These are phyloP conservation scores for Fusarium sp. DNA, from an alignment of 2,329 filamentous ascomycete species.

Conservation along the genomic window DNA sequence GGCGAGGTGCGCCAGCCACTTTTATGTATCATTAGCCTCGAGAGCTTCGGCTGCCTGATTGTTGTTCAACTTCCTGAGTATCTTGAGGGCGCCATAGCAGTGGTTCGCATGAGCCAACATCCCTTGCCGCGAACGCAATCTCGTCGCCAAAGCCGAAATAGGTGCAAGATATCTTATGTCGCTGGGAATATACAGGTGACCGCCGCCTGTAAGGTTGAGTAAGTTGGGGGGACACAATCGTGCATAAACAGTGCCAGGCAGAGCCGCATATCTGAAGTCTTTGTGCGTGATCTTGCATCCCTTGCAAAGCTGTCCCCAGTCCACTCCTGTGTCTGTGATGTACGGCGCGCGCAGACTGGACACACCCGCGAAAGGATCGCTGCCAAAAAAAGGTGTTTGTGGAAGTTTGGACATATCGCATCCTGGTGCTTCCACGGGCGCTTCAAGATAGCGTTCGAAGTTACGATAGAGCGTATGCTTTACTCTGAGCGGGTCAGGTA, in stretches of 20 bases:
- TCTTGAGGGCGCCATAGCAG: background rate
- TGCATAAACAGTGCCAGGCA: background rate
- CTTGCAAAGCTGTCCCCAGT: background rate
- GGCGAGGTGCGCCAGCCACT: background rate
- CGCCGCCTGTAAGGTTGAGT: too few relatives aligned
- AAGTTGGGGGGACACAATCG: background rate
- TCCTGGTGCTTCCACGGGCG: background rate
- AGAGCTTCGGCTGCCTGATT: fast-evolving
- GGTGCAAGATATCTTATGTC: fast-evolving
- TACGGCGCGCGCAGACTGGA: background rate
- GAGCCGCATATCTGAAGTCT: background rate
- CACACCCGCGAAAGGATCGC: background rate
- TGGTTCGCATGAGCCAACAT: fast-evolving
- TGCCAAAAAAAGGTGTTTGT: fast-evolving
- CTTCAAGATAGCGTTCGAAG: background rate
- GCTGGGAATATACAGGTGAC: fast-evolving
- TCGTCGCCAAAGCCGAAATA: background rate
- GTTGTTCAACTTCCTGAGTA: background rate
- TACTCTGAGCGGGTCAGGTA: fast-evolving
- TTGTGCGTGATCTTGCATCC: background rate
- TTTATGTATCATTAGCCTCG: background rate
- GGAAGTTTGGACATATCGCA: background rate
- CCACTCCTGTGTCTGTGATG: background rate
- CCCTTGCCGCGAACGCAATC: background rate
- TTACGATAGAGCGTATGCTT: fast-evolving